These are phyloP conservation scores for Termitomyces sp. DNA, from an alignment of 768 basidiomycete species.

Conservation along the genomic window DNA sequence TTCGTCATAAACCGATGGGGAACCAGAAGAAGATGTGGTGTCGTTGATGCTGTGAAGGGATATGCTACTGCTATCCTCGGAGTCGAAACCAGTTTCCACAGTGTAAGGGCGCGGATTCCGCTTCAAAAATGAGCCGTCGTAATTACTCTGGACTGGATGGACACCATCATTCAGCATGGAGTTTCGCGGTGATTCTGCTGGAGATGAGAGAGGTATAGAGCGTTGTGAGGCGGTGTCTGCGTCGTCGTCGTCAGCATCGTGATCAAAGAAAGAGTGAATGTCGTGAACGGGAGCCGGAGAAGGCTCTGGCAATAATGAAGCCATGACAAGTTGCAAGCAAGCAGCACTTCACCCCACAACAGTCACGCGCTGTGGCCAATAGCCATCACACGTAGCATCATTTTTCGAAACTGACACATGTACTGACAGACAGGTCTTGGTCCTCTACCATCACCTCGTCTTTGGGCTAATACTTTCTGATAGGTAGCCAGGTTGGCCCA, in stretches of 20 bases:
- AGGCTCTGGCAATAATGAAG: slow-evolving; percentile 26
- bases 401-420: too few species aligned
- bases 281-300: slow-evolving; percentile 27
- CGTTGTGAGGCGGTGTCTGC: slow-evolving; percentile 77
- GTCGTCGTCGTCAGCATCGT: slow-evolving; percentile 44
- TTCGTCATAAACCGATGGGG: slow-evolving; percentile 44
- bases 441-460: too few species aligned
- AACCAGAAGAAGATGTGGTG: slow-evolving; percentile 49
- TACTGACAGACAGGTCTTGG: too few species aligned
- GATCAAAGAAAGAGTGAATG: slow-evolving; percentile 25
- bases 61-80: slow-evolving; percentile 53
- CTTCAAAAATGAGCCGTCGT: slow-evolving; percentile 26
- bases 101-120: slow-evolving; percentile 45
- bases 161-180: slow-evolving; percentile 21
- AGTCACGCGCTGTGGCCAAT: background rate
- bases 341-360: background rate
- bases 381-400: too few species aligned
- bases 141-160: slow-evolving; percentile 12
- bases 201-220: slow-evolving; percentile 73
- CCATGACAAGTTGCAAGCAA: slow-evolving; percentile 15
- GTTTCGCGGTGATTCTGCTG: slow-evolving; percentile 49
- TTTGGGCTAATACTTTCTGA: too few species aligned
- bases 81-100: slow-evolving; percentile 50
- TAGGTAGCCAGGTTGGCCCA: too few species aligned
- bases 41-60: slow-evolving; percentile 41